phyloP scores from a whole-genome alignment of 176 grass and related monocot genomes.

The Tuctoria greenei region DNA sequence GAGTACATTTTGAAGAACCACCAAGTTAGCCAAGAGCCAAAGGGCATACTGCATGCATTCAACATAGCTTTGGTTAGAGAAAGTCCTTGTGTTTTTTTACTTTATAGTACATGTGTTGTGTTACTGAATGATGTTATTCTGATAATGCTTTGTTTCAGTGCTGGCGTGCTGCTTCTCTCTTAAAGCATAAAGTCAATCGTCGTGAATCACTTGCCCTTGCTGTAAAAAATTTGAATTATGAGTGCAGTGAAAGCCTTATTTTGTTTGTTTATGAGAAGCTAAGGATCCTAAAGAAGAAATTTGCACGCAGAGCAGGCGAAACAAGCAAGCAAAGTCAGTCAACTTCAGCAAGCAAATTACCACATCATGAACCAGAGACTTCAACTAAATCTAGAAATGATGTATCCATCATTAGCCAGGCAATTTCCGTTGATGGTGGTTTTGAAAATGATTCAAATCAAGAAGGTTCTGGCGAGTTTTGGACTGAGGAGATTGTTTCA shows the following conservation, averaged over 20 bases:
- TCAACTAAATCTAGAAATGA: slow-evolving; percentile 25
- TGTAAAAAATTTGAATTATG: slow-evolving; percentile 61
- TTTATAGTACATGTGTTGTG: slow-evolving; percentile 10
- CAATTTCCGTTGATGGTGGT: slow-evolving; percentile 21
- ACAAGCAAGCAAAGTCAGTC: slow-evolving; percentile 25
- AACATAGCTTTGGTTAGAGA: slow-evolving; percentile 87
- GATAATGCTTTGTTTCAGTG: slow-evolving; percentile 56
- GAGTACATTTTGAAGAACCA: slow-evolving; percentile 93
- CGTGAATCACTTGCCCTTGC: slow-evolving; percentile 66
- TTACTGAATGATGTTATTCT: slow-evolving; percentile 40
- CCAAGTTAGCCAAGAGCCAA: slow-evolving; percentile 70
- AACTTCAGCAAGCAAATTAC: slow-evolving; percentile 16
- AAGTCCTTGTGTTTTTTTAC: slow-evolving; percentile 11
- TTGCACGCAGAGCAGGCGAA: slow-evolving; percentile 46
- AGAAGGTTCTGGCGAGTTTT: slow-evolving; percentile 37
- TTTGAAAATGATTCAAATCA: slow-evolving; percentile 35
- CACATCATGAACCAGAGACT: slow-evolving; percentile 29
- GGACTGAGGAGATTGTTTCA: slow-evolving; percentile 25
- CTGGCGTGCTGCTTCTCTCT: slow-evolving; percentile 91
- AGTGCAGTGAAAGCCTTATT: slow-evolving; percentile 52
- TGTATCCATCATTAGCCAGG: slow-evolving; percentile 21
- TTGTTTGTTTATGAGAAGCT: slow-evolving; percentile 70
- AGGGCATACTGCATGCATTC: slow-evolving; percentile 78
- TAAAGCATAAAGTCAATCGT: slow-evolving; percentile 71
- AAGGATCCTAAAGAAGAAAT: slow-evolving; percentile 68